Base-by-base conservation (phyloP, 1,139 yeast species). In the Yamadazyma epiphylla region DNA sequence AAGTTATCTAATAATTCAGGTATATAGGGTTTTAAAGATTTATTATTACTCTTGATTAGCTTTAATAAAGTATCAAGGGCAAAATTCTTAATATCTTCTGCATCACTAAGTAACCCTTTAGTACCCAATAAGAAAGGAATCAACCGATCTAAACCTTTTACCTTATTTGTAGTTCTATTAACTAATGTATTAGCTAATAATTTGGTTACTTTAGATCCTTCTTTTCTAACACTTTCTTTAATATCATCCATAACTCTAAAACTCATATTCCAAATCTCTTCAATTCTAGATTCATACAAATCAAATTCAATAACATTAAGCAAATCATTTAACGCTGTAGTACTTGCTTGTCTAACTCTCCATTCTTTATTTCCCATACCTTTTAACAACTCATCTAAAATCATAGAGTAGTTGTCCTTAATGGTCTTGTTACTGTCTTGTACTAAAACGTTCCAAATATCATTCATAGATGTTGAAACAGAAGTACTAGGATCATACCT, bases 201-300 rank as follows among this genome's bases (percentile, higher is more conserved):
- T 41, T 80, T 74, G 0, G 95, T 79, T 20, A 91, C 63, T 27
- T 70, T 74, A 30, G 70, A 58, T 8, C 95, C 97, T 32, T 87
- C 94, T 35, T 75, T 75, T 29, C 97, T 70, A 4, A 91, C 97
- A 58, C 94, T 85, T 29, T 87, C 96, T 51, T 91, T 91, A 36
- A 91, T 87, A 59, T 91, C 98, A 58, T 91, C 98, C 74, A 89
- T 77, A 0, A 77, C 76, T 48, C 98, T 72, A 60, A 91, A 89
- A 32, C 94, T 79, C 85, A 85, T 80, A 5, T 72, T 68, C 97
- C 96, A 89, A 20, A 91, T 77, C 5, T 76, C 77, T 36, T 83
- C 83, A 32, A 86, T 53, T 12, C 62, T 51, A 5, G 53, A 47
- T 28, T 77, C 78, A 44, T 82, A 84, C 7, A 53, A 59, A 9